Base-by-base conservation (phyloP, 306 rosid genomes). In the Urtica urens region DNA sequence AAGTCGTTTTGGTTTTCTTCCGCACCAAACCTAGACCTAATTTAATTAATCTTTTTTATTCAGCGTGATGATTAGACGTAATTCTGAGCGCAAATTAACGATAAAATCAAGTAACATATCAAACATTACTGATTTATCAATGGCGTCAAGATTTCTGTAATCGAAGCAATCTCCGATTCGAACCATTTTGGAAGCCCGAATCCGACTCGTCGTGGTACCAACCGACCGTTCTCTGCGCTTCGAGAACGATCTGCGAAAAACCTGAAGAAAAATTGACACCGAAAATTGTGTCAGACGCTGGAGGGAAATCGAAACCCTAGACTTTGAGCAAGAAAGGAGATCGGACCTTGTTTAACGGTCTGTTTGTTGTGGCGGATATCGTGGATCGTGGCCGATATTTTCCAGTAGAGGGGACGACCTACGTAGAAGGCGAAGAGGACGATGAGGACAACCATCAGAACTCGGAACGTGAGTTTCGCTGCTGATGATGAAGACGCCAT, bases 361-460 rank as follows among this genome's bases (percentile, higher is more conserved):
- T 78, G 95, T 60, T 68, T 82, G 74, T 86, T 86, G 49, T 74
- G 39, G 53, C 88, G 83, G 57, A 86, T 79, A 25, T 86, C 96
- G 59, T 78, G 86, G 39, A 82, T 48, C 48, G 96, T 78, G 34
- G 93, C 93, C 13, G 93, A 76, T 65, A 86, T 58, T 58, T 86
- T 86, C 93, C 96, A 86, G 60, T 86, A 86, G 46, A 86, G 66
- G 38, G 93, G 93, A 30, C 93, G 96, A 57, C 83, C 90, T 15
- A 70, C 59, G 66, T 78, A 86, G 79, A 81, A 86, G 64, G 79
- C 53, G 42, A 76, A 5, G 7, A 86, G 56, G 15, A 86, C 10
- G 15, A 75, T 9, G 1, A 76, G 44, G 28, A 59, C 54, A 15
- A 55, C 48, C 49, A 74, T 8, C 4, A 37, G 12, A 2, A 70